Evolutionary conservation across 2,329 filamentous ascomycete species (phyloP).

Genomic region (Aureobasidium sp.): DNA sequence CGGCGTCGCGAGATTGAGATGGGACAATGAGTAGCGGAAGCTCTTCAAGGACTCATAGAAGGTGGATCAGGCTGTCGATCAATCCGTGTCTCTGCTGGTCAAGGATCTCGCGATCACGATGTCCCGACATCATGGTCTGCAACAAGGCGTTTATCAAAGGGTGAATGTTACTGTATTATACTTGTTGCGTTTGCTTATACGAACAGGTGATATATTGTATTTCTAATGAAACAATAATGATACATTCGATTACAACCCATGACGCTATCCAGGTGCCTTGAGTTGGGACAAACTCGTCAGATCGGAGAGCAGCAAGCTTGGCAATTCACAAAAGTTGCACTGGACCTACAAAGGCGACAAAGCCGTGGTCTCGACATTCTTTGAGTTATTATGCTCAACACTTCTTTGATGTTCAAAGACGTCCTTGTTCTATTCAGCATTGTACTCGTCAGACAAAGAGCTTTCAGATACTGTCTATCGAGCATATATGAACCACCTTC

Average conservation of each 20-base stretch:
- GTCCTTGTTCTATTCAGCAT: background rate
- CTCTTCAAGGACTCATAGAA: background rate
- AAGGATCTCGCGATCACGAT: no score
- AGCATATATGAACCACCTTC: background rate
- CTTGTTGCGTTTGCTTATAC: background rate
- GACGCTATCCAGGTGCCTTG: background rate
- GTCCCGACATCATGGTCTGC: background rate
- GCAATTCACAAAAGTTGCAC: background rate
- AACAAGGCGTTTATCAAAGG: background rate
- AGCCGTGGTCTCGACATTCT: background rate
- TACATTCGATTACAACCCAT: background rate
- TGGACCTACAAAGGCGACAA: background rate
- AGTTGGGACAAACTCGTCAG: background rate
- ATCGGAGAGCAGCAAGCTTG: background rate
- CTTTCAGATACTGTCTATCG: background rate
- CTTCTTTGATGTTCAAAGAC: background rate
- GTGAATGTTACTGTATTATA: background rate
- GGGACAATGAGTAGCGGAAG: background rate
- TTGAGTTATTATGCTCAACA: background rate
- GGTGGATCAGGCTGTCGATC: background rate
- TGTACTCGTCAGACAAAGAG: background rate
- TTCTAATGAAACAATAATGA: background rate
- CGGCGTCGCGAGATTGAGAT: constrained; percentile 11
- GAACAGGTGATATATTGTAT: background rate
- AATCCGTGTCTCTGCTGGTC: no score